Base-by-base conservation (phyloP, 1,284 basidiomycete genomes). In the Ceratobasidium sp. region DNA sequence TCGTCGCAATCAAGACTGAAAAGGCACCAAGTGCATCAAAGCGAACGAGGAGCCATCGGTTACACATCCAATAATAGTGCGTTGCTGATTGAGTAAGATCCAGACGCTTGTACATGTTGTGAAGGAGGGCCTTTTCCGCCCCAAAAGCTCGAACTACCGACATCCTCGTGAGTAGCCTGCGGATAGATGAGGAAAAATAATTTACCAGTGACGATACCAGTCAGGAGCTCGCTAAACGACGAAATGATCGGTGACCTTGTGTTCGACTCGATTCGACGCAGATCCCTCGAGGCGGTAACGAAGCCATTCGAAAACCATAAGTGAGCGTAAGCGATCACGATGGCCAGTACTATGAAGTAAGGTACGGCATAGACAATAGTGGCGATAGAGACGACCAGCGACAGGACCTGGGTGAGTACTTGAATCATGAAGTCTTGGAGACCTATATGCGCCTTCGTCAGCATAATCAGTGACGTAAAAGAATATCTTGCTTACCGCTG, bases 21-120 rank as follows among this genome's bases (percentile, higher is more conserved):
- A 85, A 57, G 1, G 86, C 91, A 45, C 93, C 93, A 7, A 96
- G 87, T 0, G 85, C 78, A 81, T 95, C 94, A 79, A 95, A 71
- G 9, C 60, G 48, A 31, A 64, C 19, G 8, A 74, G 44, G 15
- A 59, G 53, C 74, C 65, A 75, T 19, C 74, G 64, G 29, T 75
- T 75, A 31, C 74, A 69, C 74, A 75, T 75, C 74, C 73, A 74
- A 29, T 56, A 71, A 36, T 72, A 75, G 41, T 75, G 67, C 15
- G 36, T 29, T 24, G 74, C 74, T 7, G 74, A 65, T 22, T 62
- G 65, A 2, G 65, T 62, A 48, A 15, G 66, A 41, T 75, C 74
- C 9, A 75, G 45, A 22, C 74, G 74, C 14, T 59, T 72, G 36
- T 57, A 75, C 22, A 71, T 15, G 22, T 31, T 60, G 15, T 71